Percentiles rank a stretch among this genome's conserved stretches.
Conservation (phyloP, 2,329 filamentous ascomycete species). For the Aspergillus sp. region DNA sequence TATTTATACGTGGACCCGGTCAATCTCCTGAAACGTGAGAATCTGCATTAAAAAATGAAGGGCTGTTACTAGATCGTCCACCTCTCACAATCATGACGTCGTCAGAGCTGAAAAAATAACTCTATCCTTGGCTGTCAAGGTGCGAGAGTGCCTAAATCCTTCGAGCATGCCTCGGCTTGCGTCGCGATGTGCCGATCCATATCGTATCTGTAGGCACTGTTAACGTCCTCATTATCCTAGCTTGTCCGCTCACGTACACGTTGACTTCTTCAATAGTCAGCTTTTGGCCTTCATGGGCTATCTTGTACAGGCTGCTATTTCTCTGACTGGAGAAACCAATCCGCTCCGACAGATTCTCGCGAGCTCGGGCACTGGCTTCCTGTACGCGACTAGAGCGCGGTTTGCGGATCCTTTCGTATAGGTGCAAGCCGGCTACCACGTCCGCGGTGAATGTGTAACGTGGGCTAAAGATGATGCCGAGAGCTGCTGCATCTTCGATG, state of each 20-base stretch:
- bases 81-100: not conserved
- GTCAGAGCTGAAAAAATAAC: not conserved
- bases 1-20: too few relatives aligned
- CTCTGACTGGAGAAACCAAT: slow-evolving; percentile 64
- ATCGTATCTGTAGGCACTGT: not conserved
- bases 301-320: slow-evolving; percentile 57
- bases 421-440: slow-evolving; percentile 47
- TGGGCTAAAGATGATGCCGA: slow-evolving; percentile 61
- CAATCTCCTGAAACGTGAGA: not conserved
- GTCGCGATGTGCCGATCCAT: not conserved
- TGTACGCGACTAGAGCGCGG: slow-evolving; percentile 48
- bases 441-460: slow-evolving; percentile 48
- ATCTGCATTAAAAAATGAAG: not conserved
- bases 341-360: not conserved
- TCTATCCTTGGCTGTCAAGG: too few relatives aligned
- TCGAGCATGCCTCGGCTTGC: not conserved
- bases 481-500: slow-evolving; percentile 63
- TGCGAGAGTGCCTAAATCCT: not conserved
- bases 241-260: slow-evolving; percentile 43
- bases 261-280: slow-evolving; percentile 72
- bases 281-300: slow-evolving; percentile 60
- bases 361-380: not conserved
- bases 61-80: not conserved
- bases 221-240: not conserved
- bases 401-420: slow-evolving; percentile 56